Conservation (phyloP, 1,139 yeast species). For the Kurtzmaniella quercitrusa region DNA sequence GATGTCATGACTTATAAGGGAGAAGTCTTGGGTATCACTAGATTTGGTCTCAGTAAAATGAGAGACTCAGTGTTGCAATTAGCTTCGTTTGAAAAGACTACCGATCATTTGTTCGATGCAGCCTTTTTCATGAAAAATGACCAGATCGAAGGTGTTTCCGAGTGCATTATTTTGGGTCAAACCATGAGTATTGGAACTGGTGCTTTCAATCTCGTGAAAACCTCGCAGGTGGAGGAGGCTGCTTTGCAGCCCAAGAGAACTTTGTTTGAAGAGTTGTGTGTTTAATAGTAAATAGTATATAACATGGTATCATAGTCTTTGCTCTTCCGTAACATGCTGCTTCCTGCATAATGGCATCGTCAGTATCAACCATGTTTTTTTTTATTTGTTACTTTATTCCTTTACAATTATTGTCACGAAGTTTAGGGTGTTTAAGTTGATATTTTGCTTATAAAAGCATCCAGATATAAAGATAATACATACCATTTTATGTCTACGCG, state of each 20-base stretch:
- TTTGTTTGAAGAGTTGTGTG: constrained; percentile 56
- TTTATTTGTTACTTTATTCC: not conserved
- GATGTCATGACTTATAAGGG: constrained; percentile 99
- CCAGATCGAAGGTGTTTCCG: constrained; percentile 95
- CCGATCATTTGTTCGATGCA: constrained; percentile 97
- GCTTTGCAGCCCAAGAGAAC: constrained; percentile 51
- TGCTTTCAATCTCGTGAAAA: constrained; percentile 78
- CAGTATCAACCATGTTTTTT: no score
- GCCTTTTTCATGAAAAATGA: constrained; percentile 97
- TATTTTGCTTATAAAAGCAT: no score
- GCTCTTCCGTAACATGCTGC: not conserved
- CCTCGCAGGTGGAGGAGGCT: constrained; percentile 42
- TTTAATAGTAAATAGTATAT: not conserved
- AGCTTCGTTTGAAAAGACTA: constrained; percentile 97
- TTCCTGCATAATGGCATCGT: not conserved
- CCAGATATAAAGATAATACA: no score
- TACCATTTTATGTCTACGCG: constrained; percentile 21
- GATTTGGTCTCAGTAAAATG: constrained; percentile 98
- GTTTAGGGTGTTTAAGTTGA: no score
- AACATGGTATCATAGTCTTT: not conserved
- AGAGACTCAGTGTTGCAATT: constrained; percentile 95
- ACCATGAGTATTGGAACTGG: constrained; percentile 98
- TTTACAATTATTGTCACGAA: no score
- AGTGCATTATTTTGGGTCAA: constrained; percentile 95
- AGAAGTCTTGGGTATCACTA: constrained; percentile 94